phyloP scores from a whole-genome alignment of 2,329 filamentous ascomycete species.

The Mycosphaerella arachidis region DNA sequence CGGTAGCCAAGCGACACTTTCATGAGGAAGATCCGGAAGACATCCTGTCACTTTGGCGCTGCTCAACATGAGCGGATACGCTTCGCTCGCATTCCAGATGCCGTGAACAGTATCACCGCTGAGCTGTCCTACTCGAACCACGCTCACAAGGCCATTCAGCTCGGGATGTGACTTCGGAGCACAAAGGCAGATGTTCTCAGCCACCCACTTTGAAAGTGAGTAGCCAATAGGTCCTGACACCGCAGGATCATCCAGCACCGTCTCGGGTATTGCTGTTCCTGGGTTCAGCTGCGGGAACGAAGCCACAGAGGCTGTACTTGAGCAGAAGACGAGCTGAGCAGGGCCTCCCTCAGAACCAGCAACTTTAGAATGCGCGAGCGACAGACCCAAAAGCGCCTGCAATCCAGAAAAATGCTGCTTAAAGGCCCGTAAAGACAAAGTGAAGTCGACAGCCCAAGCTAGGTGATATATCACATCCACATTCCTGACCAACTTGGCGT shows the following conservation, averaged over 20 bases:
- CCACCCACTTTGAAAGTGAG: conserved; percentile 55
- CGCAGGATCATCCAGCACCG: conserved; percentile 38
- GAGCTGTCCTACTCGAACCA: conserved; percentile 47
- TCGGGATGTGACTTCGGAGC: conserved; percentile 29
- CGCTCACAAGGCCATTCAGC: conserved; percentile 37
- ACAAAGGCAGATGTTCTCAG: conserved; percentile 49
- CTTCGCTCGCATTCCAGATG: conserved; percentile 48
- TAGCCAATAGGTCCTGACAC: conserved; percentile 51
- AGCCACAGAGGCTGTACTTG: conserved; percentile 42
- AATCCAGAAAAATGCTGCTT: conserved; percentile 50
- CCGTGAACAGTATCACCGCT: conserved; percentile 42
- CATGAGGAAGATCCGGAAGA: conserved; percentile 39
- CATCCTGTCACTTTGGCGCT: conserved; percentile 36
- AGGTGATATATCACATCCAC: conserved; percentile 56
- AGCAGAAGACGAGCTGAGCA: conserved; percentile 48
- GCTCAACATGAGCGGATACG: conserved; percentile 47
- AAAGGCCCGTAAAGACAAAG: conserved; percentile 51
- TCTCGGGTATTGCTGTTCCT: conserved; percentile 38
- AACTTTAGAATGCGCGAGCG: conserved; percentile 27
- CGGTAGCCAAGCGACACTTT: conserved; percentile 44
- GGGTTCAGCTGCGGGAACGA: conserved; percentile 34
- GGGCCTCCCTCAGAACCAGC: conserved; percentile 2
- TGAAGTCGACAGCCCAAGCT: conserved; percentile 64
- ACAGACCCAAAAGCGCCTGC: conserved; percentile 47
- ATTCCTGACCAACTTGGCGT: conserved; percentile 40